These are phyloP conservation scores for Cicer bijugum DNA, from an alignment of 306 rosid species.

Conservation along the genomic window DNA sequence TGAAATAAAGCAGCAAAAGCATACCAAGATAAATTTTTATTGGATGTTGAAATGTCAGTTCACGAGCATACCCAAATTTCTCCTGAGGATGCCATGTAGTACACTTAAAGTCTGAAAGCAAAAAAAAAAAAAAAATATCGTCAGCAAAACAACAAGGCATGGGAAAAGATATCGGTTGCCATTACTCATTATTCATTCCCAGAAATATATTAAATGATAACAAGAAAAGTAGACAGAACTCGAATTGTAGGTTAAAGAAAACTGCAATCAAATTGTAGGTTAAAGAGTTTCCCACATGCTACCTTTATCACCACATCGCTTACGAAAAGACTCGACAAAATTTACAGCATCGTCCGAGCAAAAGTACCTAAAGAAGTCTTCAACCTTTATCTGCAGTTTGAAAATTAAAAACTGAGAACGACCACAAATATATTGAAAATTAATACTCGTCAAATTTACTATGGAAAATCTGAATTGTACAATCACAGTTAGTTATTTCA, in stretches of 20 bases:
- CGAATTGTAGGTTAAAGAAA: slow-evolving; percentile 23
- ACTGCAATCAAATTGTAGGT: slow-evolving; percentile 19
- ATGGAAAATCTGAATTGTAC: background rate
- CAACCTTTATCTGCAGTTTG: slow-evolving; percentile 82
- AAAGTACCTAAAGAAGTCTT: slow-evolving; percentile 77
- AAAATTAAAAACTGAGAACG: slow-evolving; percentile 42
- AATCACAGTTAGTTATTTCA: slow-evolving; percentile 24
- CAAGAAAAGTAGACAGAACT: slow-evolving; percentile 12
- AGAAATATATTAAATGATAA: slow-evolving; percentile 36
- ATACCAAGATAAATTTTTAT: slow-evolving; percentile 93
- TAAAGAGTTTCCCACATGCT: slow-evolving; percentile 40
- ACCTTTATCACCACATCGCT: slow-evolving; percentile 93
- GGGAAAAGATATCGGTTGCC: slow-evolving; percentile 23
- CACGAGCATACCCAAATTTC: slow-evolving; percentile 77
- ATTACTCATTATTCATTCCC: slow-evolving; percentile 32
- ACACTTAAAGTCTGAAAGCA: slow-evolving; percentile 70
- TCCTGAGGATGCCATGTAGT: slow-evolving; percentile 72
- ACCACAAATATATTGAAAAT: slow-evolving; percentile 8
- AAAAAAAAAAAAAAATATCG: slow-evolving; percentile 8
- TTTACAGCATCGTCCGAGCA: slow-evolving; percentile 70
- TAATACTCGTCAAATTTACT: background rate
- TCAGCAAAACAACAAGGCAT: slow-evolving; percentile 19
- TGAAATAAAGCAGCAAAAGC: slow-evolving; percentile 36
- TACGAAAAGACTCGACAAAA: slow-evolving; percentile 70
- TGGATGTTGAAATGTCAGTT: slow-evolving; percentile 87